Evolutionary conservation across 192 early-diverging fungal genomes (phyloP).

Genomic region (Podila clonocystis): DNA sequence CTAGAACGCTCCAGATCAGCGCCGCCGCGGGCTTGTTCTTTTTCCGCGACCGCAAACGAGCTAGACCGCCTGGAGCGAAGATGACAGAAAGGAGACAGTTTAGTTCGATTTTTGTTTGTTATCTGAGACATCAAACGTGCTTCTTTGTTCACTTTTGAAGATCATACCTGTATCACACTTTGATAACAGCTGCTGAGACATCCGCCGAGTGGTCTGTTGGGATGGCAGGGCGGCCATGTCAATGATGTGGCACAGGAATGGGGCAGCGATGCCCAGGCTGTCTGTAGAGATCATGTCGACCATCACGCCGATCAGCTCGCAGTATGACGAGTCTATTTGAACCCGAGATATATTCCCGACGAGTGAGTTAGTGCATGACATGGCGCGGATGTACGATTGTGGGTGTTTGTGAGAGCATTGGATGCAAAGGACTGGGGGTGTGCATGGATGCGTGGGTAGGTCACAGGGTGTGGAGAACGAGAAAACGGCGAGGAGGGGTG

Average conservation of each 20-base stretch:
- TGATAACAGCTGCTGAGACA: slow-evolving; percentile 56
- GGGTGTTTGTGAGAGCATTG: not conserved
- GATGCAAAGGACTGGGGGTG: too few relatives aligned
- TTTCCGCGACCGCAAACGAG: slow-evolving; percentile 30
- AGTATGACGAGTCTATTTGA: slow-evolving; percentile 50
- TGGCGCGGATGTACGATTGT: not conserved
- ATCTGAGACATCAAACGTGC: too few relatives aligned
- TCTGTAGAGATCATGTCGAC: slow-evolving; percentile 54
- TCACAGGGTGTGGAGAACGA: too few relatives aligned
- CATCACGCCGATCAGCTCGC: slow-evolving; percentile 56
- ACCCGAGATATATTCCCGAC: not conserved
- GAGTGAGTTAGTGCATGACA: not conserved
- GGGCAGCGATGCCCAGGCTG: slow-evolving; percentile 52
- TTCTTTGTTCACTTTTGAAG: not conserved
- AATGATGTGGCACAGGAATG: slow-evolving; percentile 66
- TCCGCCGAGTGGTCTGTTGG: slow-evolving; percentile 53
- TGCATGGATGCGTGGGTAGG: too few relatives aligned
- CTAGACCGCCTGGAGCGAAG: slow-evolving; percentile 14
- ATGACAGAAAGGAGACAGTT: not conserved
- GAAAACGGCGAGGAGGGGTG: too few relatives aligned
- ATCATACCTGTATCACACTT: slow-evolving; percentile 51
- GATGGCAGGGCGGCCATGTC: slow-evolving; percentile 67
- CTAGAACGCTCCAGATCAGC: slow-evolving; percentile 63
- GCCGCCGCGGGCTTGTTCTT: slow-evolving; percentile 59
- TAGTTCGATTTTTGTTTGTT: not conserved